Evolutionary conservation across 768 basidiomycete genomes (phyloP), one percentile per base, ranked within the genome.

Genomic region (Lactifluus pinguis): DNA sequence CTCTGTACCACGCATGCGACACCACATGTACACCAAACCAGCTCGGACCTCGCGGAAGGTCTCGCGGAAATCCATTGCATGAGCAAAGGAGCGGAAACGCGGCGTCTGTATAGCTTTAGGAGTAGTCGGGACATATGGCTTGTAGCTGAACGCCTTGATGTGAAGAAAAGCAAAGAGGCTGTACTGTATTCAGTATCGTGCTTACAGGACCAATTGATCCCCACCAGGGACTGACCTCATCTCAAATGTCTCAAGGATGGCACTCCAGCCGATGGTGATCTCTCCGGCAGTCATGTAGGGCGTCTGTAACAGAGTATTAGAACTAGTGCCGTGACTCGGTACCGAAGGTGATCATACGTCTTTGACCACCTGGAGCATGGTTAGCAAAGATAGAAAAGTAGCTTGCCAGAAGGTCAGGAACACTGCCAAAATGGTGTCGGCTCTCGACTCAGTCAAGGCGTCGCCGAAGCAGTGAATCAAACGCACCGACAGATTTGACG

Each of bases 331-430:
- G 13, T 38, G 11, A 48, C 25, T 19, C 14, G 4, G 53, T n/a
- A 10, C n/a, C 36, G 41, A 58, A 15, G 11, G 34, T 29, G 56
- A 48, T 70, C 78, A 49, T 67, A 85, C 85, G 70, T 80, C 79
- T 71, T 86, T 86, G 59, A 89, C 78, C 5, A 86, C 73, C 0
- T 80, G 81, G 57, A 85, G 73, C 69, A 80, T 75, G 42, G 75
- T 77, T 13, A 89, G 76, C 15, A 82, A 60, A 4, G 81, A 79
- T 14, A 90, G 75, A 38, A 82, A 74, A 0, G 79, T 82, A 15
- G 83, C 79, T 70, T 89, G 87, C 87, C 87, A 90, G 69, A 89
- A 89, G 7, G 85, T 87, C 17, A 89, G 73, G 68, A 89, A 87
- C 0, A 88, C 85, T 81, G 63, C 6, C 13, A 15, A 42, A 32